A percentile compares a stretch with the other conserved stretches of the same genome.
These are phyloP conservation scores for Picochlorum sp. DNA, from an alignment of 139 green algal genomes.

Conservation along the genomic window DNA sequence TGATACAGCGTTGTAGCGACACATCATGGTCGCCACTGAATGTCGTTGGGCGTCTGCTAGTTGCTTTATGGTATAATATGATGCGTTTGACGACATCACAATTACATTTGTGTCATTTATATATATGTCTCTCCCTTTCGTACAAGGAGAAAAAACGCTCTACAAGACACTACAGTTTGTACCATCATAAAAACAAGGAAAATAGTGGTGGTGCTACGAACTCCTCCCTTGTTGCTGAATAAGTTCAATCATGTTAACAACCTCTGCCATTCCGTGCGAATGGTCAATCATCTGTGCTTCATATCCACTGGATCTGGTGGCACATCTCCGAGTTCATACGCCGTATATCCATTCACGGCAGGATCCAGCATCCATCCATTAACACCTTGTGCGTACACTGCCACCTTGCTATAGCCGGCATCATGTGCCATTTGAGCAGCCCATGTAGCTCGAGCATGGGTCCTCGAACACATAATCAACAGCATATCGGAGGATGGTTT, in stretches of 20 bases:
- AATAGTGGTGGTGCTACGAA: no score
- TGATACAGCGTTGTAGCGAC: no score
- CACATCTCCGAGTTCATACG: slow-evolving; percentile 39
- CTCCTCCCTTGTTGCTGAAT: no score
- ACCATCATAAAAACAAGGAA: no score
- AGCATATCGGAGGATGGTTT: slow-evolving; percentile 30
- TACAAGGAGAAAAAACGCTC: no score
- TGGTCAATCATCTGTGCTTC: slow-evolving; percentile 13
- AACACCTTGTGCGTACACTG: slow-evolving; percentile 41
- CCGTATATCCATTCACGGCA: slow-evolving; percentile 44
- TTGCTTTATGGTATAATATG: no score
- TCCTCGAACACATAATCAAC: slow-evolving; percentile 50
- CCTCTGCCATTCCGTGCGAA: slow-evolving; percentile 9
- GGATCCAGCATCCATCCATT: slow-evolving; percentile 54
- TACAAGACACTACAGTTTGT: no score
- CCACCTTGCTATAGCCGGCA: slow-evolving; percentile 17
- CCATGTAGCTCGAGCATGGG: slow-evolving; percentile 45
- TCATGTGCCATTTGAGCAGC: slow-evolving; percentile 54
- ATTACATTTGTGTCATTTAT: no score
- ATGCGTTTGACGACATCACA: no score
- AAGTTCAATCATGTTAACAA: background rate
- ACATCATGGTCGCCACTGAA: no score
- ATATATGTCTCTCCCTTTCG: no score
- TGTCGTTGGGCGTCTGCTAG: no score
- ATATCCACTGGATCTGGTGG: slow-evolving; percentile 42